Conservation (phyloP, 2,329 filamentous ascomycete genomes). For the Fusarium irregulare region DNA sequence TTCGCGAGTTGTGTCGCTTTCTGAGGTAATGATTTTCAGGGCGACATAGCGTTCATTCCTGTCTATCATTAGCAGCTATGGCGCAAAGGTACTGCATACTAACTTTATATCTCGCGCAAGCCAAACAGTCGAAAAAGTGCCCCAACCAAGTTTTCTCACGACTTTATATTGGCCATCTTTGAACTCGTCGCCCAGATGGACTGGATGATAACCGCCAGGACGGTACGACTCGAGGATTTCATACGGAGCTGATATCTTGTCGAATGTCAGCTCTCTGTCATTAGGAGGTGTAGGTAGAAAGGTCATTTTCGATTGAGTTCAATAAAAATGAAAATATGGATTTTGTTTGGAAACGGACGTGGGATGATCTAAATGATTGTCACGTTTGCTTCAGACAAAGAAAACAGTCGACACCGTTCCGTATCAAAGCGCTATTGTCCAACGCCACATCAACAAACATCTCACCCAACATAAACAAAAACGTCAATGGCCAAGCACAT, state of each 20-base stretch:
- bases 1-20: background rate
- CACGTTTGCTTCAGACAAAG: background rate
- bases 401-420: background rate
- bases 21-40: fast-evolving
- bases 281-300: background rate
- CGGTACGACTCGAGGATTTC: background rate
- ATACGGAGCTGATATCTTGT: background rate
- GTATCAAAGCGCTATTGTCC: background rate
- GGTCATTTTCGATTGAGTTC: no score
- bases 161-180: background rate
- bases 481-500: background rate
- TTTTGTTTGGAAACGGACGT: fast-evolving
- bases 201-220: background rate
- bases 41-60: background rate
- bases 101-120: fast-evolving
- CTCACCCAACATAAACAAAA: no score
- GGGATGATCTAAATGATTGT: background rate
- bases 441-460: background rate
- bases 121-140: background rate
- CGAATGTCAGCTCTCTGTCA: background rate
- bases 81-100: background rate
- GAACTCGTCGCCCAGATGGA: background rate
- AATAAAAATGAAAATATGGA: no score
- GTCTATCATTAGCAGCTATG: no score
- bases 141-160: background rate